These are phyloP conservation scores for Urochloa ruziziensis DNA, from an alignment of 176 grass and related monocot genomes.

Conservation along the genomic window DNA sequence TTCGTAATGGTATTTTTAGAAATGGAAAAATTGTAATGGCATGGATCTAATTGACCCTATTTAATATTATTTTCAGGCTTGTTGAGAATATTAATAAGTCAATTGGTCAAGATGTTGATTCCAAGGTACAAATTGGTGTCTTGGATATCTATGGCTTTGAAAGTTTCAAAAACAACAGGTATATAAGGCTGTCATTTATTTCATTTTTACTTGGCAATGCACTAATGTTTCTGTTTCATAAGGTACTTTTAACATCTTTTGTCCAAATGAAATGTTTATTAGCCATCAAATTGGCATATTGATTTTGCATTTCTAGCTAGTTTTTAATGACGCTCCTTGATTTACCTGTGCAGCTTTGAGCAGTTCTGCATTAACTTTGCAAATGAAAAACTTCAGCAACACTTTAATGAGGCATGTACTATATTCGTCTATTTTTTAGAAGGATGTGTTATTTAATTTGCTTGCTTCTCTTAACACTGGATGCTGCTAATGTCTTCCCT, in stretches of 20 bases:
- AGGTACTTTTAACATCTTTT: neutral
- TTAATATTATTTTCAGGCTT: constrained; percentile 61
- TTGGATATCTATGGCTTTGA: constrained; percentile 99
- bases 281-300: neutral
- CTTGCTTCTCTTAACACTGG: constrained; percentile 21
- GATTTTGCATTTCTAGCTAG: neutral
- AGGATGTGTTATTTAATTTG: constrained; percentile 13
- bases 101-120: constrained; percentile 90
- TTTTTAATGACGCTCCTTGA: constrained; percentile 6
- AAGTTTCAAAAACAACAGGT: constrained; percentile 98
- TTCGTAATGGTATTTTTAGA: neutral
- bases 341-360: constrained; percentile 75
- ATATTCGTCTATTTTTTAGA: neutral
- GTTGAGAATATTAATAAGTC: constrained; percentile 99
- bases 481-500: constrained; percentile 29
- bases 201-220: constrained; percentile 1
- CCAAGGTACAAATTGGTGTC: constrained; percentile 94
- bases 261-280: neutral
- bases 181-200: neutral
- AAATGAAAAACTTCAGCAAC: constrained; percentile 99
- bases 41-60: neutral
- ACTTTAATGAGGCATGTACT: constrained; percentile 84
- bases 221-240: neutral
- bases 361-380: constrained; percentile 99
- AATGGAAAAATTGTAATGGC: neutral